phyloP scores from a whole-genome alignment of 208 protist species.

The Acanthamoeba royreba region DNA sequence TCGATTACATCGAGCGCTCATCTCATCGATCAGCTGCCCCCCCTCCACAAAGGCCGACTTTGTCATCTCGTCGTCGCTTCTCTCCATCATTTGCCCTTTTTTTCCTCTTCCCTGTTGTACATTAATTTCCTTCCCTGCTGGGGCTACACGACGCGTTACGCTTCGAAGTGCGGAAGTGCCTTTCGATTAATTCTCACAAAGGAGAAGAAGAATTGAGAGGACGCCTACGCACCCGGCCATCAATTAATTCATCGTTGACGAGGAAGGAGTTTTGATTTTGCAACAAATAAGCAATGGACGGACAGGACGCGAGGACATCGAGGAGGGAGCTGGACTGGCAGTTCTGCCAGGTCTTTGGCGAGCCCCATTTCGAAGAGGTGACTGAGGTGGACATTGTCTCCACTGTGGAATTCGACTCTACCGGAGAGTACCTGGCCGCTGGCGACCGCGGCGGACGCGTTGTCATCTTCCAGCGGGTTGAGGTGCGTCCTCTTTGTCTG shows the following conservation, averaged over 20 bases:
- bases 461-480: conserved; percentile 82
- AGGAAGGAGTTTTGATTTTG: neutral
- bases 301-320: neutral
- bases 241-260: neutral
- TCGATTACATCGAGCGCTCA: too few relatives aligned
- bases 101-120: too few relatives aligned
- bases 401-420: conserved; percentile 85
- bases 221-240: too few relatives aligned
- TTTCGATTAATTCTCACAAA: neutral
- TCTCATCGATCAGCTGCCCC: too few relatives aligned
- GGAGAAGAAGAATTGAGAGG: too few relatives aligned
- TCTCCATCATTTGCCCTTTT: too few relatives aligned
- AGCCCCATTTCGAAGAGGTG: conserved; percentile 54
- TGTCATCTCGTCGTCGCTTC: too few relatives aligned
- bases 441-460: conserved; percentile 88
- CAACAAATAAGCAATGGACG: neutral
- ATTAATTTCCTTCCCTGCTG: too few relatives aligned
- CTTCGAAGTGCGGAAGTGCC: too few relatives aligned
- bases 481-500: conserved; percentile 25
- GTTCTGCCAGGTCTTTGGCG: conserved; percentile 81
- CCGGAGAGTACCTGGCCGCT: conserved; percentile 87
- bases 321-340: conserved; percentile 70
- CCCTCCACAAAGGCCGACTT: too few relatives aligned
- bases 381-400: conserved; percentile 83
- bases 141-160: too few relatives aligned